Base-by-base conservation (phyloP, 1,139 yeast species). In the Wickerhamomyces sp. region DNA sequence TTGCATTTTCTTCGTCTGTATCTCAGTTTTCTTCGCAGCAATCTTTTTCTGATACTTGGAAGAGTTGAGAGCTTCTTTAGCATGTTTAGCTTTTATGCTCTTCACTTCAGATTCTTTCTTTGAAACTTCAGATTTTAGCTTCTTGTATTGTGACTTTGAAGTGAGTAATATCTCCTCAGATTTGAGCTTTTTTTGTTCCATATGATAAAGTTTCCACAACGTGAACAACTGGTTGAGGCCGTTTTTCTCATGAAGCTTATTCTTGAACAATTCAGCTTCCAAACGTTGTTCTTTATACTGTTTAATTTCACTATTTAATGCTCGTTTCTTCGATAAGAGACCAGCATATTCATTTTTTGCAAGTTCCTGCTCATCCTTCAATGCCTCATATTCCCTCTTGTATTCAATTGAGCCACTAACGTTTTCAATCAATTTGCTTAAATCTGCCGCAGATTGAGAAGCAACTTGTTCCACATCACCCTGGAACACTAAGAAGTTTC, bases 391-490 rank as follows among this genome's bases (percentile, higher is more conserved):
- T 44, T 87, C 88, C 24, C 67, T 68, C 36, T 76, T 71, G 50
- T 63, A 76, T 36, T 86, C 95, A 7, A 66, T 64, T 0, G 96
- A 84, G 0, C 97, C 96, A 46, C 95, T 83, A 22, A 92, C 79
- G 20, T 78, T 80, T 61, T 92, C 99, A 40, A 94, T 67, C 47
- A 90, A 63, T 36, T 67, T 72, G 3, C 95, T 78, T 45, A 92
- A 68, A 35, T 88, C 96, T 32, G 65, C 63, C 0, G 97, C 78
- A 0, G 92, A 79, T 58, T 90, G 96, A 2, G 95, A 75, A 0
- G 98, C 98, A 38, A 92, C 81, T 51, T 83, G 84, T 59, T 92
- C 98, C 35, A 92, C 95, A 58, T 92, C 97, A 41, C 98, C 98
- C 65, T 92, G 98, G 59, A 92, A 90, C 14, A 94, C 97, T 47